Conservation (phyloP, 441 rosid species). For the Manihot esculenta region DNA sequence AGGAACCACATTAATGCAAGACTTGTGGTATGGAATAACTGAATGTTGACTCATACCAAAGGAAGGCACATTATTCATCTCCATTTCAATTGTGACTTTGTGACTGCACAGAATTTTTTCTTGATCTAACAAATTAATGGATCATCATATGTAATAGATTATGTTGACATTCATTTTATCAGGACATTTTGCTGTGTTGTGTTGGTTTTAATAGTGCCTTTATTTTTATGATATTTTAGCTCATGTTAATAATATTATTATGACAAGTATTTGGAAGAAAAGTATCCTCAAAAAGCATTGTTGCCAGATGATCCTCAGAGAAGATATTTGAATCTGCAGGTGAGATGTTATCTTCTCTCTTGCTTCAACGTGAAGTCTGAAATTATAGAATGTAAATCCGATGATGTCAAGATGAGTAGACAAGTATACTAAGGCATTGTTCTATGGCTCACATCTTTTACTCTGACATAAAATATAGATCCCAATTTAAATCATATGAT, state of each 20-base stretch:
- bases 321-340: slow-evolving; percentile 56
- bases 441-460: background rate
- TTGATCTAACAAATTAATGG: background rate
- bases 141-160: background rate
- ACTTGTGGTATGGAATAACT: too few species aligned
- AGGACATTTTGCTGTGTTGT: background rate
- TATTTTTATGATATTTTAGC: background rate
- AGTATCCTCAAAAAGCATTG: slow-evolving; percentile 49
- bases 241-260: slow-evolving; percentile 5
- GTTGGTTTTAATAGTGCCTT: background rate
- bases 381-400: background rate
- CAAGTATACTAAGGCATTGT: background rate
- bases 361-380: slow-evolving; percentile 7
- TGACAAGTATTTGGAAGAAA: slow-evolving; percentile 57
- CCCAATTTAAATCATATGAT: background rate
- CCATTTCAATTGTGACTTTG: background rate
- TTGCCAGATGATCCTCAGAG: slow-evolving; percentile 42
- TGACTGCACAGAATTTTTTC: background rate
- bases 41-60: too few species aligned
- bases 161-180: background rate
- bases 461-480: background rate
- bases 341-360: slow-evolving; percentile 12
- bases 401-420: background rate
- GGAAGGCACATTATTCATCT: background rate
- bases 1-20: background rate